Evolutionary conservation across 306 rosid species (phyloP), one percentile per base, ranked within the genome.

Genomic region (Vigna unguiculata): DNA sequence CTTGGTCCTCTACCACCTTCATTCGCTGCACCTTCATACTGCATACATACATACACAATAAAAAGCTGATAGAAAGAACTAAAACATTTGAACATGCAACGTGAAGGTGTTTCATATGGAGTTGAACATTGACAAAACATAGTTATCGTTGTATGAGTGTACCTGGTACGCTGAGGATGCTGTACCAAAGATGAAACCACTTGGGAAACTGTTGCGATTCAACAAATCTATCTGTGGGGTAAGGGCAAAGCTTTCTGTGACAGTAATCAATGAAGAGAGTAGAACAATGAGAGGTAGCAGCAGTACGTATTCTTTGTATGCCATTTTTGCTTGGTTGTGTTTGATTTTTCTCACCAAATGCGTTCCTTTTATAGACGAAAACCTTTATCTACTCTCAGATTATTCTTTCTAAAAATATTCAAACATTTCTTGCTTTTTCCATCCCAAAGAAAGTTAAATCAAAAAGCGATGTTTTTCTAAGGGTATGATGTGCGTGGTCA

Each of bases 21-120:
- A 1, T 22, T 76, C 34, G 89, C 88, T 67, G 85, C 89, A 51
- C 92, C 96, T 77, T 88, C 92, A 10, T 67, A 88, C 84, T 90
- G 40, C 32, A 66, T 52, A 34, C 12, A 9, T 15, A 38, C 21
- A 41, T 2, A 40, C 16, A 20, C 2, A 70, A 70, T 11, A 52
- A 17, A 11, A 70, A 5, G n/a, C 6, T 43, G 48, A 36, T n/a
- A 49, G 36, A 59, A 6, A 46, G 20, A 51, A 51, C 12, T 20
- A 54, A 53, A 54, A 54, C 54, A 54, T 10, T 19, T 54, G 0
- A 54, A 20, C 16, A 20, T n/a, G 58, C 8, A 16, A 0, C 9
- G 1, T 64, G 14, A 62, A 36, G 47, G 22, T 36, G 48, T 62
- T 9, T 62, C 48, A 36, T 34, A 4, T 10, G 20, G 9, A 2